Evolutionary conservation across 1,284 basidiomycete genomes (phyloP).

Genomic region (Melampsora americana): DNA sequence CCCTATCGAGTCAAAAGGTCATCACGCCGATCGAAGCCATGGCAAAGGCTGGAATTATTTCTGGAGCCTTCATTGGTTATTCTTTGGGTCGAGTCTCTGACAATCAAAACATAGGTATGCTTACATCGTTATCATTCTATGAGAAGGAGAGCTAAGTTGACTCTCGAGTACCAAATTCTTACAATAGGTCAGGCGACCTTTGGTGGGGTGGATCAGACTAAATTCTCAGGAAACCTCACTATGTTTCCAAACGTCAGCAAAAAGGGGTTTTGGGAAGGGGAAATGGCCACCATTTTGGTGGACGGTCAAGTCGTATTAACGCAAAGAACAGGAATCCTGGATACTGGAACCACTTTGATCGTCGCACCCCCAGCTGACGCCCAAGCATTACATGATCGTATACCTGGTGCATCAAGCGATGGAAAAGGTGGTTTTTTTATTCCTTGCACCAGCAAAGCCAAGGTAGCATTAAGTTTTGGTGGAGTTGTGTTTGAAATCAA

Average conservation of each 20-base stretch:
- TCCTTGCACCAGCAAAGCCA: slow-evolving; percentile 51
- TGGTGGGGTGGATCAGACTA: slow-evolving; percentile 70
- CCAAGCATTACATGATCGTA: slow-evolving; percentile 51
- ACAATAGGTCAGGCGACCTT: slow-evolving; percentile 61
- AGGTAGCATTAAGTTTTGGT: slow-evolving; percentile 51
- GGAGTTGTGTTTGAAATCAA: slow-evolving; percentile 50
- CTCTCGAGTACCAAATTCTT: no score
- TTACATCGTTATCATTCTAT: background rate
- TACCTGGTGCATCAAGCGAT: slow-evolving; percentile 50
- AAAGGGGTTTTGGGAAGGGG: slow-evolving; percentile 55
- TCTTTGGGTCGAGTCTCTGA: slow-evolving; percentile 69
- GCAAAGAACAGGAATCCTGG: slow-evolving; percentile 50
- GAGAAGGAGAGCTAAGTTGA: no score
- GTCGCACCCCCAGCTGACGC: slow-evolving; percentile 52
- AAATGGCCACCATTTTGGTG: slow-evolving; percentile 49
- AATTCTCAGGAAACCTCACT: slow-evolving; percentile 60
- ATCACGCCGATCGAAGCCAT: slow-evolving; percentile 73
- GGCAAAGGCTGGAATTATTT: slow-evolving; percentile 63
- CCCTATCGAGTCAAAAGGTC: slow-evolving; percentile 65
- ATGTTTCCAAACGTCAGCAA: slow-evolving; percentile 52
- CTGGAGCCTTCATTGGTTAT: slow-evolving; percentile 71
- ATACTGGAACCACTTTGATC: slow-evolving; percentile 54
- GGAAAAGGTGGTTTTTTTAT: slow-evolving; percentile 54
- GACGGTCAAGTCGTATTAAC: slow-evolving; percentile 46
- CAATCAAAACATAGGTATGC: slow-evolving; percentile 34